phyloP scores from a whole-genome alignment of 345 rosid species.

The Eucalyptus polyanthemos region DNA sequence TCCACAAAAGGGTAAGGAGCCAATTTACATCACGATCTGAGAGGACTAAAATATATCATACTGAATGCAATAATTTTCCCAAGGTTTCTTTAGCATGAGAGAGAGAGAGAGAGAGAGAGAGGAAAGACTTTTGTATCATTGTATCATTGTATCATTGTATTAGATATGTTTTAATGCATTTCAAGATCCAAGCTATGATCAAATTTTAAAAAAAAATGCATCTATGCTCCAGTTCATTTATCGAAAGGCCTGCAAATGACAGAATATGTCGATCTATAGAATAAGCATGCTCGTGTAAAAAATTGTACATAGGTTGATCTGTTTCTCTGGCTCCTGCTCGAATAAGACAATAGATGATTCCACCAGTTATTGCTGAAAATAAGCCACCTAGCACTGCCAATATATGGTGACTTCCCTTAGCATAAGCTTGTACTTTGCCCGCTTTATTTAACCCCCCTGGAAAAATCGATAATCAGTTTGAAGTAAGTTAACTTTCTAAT shows the following conservation, averaged over 20 bases:
- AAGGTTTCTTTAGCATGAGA: neutral
- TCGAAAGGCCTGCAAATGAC: neutral
- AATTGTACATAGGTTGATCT: slow-evolving; percentile 80
- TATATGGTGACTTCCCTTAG: slow-evolving; percentile 23
- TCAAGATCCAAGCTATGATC: neutral
- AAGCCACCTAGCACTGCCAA: slow-evolving; percentile 51
- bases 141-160: neutral
- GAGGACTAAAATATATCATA: neutral
- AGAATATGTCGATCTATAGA: neutral
- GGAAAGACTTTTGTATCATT: neutral
- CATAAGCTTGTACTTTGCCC: slow-evolving; percentile 8
- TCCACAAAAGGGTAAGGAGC: neutral
- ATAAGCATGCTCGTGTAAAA: neutral
- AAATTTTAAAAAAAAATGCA: neutral
- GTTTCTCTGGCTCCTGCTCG: slow-evolving; percentile 78
- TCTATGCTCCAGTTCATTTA: neutral
- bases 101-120: neutral
- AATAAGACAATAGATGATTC: slow-evolving; percentile 69
- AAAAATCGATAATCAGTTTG: neutral
- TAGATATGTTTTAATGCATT: neutral
- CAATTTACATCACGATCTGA: neutral
- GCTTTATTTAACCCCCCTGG: slow-evolving; percentile 13
- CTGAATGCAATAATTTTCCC: neutral
- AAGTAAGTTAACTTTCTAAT: neutral
- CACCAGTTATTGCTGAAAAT: slow-evolving; percentile 70